Evolutionary conservation across 2,329 filamentous ascomycete species (phyloP).

Genomic region (Hypomyces perniciosus): DNA sequence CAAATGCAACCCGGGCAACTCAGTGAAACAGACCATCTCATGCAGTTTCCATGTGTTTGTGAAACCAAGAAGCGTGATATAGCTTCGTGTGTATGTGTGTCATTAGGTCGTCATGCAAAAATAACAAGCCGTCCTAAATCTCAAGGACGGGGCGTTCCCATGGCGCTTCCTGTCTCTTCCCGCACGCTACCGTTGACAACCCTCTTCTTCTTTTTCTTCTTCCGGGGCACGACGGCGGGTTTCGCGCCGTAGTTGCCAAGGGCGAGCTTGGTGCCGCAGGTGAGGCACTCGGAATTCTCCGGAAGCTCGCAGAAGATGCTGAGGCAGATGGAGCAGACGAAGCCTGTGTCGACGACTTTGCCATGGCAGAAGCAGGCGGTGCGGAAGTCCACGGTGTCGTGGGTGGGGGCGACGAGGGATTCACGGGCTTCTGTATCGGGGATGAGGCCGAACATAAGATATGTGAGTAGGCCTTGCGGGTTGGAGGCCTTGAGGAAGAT

Average conservation of each 20-base stretch:
- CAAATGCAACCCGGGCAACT: too few relatives aligned
- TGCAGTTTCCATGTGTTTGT: too few relatives aligned
- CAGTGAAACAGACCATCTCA: too few relatives aligned
- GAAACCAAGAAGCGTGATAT: too few relatives aligned
- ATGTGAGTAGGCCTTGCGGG: slow-evolving; percentile 74
- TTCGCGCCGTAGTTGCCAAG: slow-evolving; percentile 70
- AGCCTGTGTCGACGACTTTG: slow-evolving; percentile 83
- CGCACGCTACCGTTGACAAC: slow-evolving; percentile 44
- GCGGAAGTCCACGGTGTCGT: slow-evolving; percentile 87
- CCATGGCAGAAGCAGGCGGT: slow-evolving; percentile 98
- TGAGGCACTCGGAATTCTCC: slow-evolving; percentile 64
- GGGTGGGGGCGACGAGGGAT: slow-evolving; percentile 70
- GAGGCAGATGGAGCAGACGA: slow-evolving; percentile 92
- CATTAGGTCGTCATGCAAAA: neutral
- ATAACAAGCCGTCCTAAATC: slow-evolving; percentile 22
- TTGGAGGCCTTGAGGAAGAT: slow-evolving; percentile 48
- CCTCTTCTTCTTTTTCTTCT: slow-evolving; percentile 73
- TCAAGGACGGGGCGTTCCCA: slow-evolving; percentile 50
- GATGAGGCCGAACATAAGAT: slow-evolving; percentile 90
- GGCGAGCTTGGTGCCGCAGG: slow-evolving; percentile 73
- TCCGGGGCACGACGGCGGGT: slow-evolving; percentile 66
- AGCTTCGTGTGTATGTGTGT: too few relatives aligned
- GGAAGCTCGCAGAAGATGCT: slow-evolving; percentile 79
- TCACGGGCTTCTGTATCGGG: slow-evolving; percentile 52
- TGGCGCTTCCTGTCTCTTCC: slow-evolving; percentile 54